A percentile compares a stretch with the other conserved stretches of the same genome.
Conservation (phyloP, 768 basidiomycete species). For the Clitopilus hobsonii region DNA sequence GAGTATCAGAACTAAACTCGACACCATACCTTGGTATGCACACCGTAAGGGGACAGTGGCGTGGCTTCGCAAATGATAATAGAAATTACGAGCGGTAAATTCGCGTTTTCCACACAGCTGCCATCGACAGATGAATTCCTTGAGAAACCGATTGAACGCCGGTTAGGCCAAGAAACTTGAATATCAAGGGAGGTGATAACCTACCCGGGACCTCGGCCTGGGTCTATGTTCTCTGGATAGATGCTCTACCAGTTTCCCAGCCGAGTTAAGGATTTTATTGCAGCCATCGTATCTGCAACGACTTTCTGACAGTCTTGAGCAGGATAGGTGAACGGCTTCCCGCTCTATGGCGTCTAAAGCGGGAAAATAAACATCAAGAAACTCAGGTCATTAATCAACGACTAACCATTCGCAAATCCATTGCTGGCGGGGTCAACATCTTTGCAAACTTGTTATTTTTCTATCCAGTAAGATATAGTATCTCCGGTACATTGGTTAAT, state of each 20-base stretch:
- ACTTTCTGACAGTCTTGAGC: conserved; percentile 38
- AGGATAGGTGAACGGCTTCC: conserved; percentile 42
- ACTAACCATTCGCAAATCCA: conserved; percentile 14
- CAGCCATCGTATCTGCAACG: conserved; percentile 62
- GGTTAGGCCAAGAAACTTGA: neutral
- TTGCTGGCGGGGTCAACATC: conserved; percentile 15
- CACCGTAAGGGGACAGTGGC: conserved; percentile 37
- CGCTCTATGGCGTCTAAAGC: conserved; percentile 38
- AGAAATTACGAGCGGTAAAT: conserved; percentile 20
- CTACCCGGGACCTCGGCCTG: conserved; percentile 6
- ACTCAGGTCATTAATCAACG: neutral
- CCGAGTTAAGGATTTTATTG: conserved; percentile 48
- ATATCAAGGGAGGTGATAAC: neutral
- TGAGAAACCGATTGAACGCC: conserved; percentile 4
- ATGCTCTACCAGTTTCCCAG: conserved; percentile 45
- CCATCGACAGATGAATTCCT: conserved; percentile 51
- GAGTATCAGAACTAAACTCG: neutral
- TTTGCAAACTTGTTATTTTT: conserved; percentile 5
- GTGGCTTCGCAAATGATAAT: conserved; percentile 52
- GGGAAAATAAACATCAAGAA: conserved; percentile 13
- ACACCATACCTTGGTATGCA: conserved; percentile 45
- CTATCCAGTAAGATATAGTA: conserved; percentile 9
- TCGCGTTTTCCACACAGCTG: conserved; percentile 39
- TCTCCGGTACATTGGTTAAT: conserved; percentile 4
- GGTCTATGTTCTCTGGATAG: conserved; percentile 20